Evolutionary conservation across 306 rosid species (phyloP).

Genomic region (Quercus alba): DNA sequence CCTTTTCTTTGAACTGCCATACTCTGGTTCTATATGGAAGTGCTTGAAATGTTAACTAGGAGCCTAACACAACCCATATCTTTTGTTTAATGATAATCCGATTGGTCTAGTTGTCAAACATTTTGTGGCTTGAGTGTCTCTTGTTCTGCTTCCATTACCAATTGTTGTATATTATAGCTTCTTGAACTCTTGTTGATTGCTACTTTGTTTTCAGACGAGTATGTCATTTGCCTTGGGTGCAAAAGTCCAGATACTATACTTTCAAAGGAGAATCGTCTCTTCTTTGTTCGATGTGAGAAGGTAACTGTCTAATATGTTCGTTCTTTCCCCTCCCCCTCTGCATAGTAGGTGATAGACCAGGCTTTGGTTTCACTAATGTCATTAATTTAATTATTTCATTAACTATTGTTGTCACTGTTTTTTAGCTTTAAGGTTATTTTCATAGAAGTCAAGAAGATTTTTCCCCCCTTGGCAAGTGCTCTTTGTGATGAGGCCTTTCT

Average conservation of each 20-base stretch:
- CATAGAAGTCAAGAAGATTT: not conserved
- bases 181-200: not conserved
- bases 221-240: slow-evolving; percentile 88
- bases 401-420: not conserved
- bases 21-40: not conserved
- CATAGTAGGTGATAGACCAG: not conserved
- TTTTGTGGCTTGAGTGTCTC: not conserved
- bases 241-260: slow-evolving; percentile 97
- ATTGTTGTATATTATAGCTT: not conserved
- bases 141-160: not conserved
- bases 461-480: not conserved
- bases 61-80: not conserved
- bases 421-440: not conserved
- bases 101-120: not conserved
- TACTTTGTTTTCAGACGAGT: slow-evolving; percentile 59
- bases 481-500: slow-evolving; percentile 12
- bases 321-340: not conserved
- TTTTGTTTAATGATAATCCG: not conserved
- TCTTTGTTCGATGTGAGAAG: slow-evolving; percentile 97
- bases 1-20: not conserved
- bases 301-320: slow-evolving; percentile 22
- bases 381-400: not conserved
- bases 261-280: slow-evolving; percentile 90
- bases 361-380: not conserved
- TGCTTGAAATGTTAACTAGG: not conserved